A percentile compares a stretch with the other conserved stretches of the same genome.
These are phyloP conservation scores for Carallia pectinifolia DNA, from an alignment of 345 rosid genomes.

Conservation along the genomic window DNA sequence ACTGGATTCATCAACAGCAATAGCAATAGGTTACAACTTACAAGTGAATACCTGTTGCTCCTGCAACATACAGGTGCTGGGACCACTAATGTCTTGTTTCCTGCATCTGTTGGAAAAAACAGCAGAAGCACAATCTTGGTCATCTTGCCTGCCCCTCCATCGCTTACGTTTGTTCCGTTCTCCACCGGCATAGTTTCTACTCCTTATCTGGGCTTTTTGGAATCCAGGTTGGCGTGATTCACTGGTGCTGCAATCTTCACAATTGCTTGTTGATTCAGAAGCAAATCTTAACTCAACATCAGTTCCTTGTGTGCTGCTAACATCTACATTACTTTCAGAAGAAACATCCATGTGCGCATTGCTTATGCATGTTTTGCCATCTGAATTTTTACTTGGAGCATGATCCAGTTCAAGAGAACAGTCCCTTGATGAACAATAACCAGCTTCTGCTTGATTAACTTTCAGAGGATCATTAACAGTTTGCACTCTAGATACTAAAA, in stretches of 20 bases:
- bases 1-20: conserved; percentile 9
- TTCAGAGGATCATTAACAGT: conserved; percentile 36
- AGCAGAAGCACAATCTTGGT: conserved; percentile 41
- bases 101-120: conserved; percentile 36
- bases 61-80: conserved; percentile 24
- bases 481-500: conserved; percentile 38
- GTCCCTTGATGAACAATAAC: conserved; percentile 42
- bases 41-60: conserved; percentile 40
- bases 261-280: conserved; percentile 47
- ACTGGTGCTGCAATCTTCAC: conserved; percentile 83
- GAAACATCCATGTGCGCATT: conserved; percentile 38
- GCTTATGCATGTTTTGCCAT: conserved; percentile 48
- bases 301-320: conserved; percentile 41
- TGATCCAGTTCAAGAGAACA: conserved; percentile 55
- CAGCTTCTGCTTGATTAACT: conserved; percentile 41
- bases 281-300: conserved; percentile 56
- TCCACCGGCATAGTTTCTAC: conserved; percentile 46
- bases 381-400: conserved; percentile 46
- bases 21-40: conserved; percentile 2
- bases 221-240: conserved; percentile 53
- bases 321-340: conserved; percentile 43
- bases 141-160: conserved; percentile 86
- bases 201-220: conserved; percentile 42
- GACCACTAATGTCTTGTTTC: conserved; percentile 37
- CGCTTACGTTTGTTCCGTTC: conserved; percentile 86